Percentiles rank a stretch among this genome's conserved stretches.
Conservation (phyloP, 2,329 filamentous ascomycete species). For the Pseudohalonectria lignicola region DNA sequence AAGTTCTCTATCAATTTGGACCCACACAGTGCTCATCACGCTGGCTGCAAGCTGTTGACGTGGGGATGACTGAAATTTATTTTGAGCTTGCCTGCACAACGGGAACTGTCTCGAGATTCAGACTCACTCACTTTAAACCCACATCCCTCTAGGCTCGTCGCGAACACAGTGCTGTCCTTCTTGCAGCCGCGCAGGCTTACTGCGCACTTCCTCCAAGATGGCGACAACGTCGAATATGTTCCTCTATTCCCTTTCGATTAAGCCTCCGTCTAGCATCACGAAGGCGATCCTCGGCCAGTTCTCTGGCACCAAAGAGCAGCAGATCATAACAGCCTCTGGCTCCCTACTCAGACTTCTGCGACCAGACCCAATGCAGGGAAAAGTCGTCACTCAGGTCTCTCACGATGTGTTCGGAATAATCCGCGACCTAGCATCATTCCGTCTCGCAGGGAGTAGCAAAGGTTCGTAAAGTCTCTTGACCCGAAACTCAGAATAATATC, state of each 20-base stretch:
- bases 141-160: too few relatives aligned
- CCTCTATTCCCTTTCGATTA: slow-evolving; percentile 93
- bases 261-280: slow-evolving; percentile 79
- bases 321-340: slow-evolving; percentile 88
- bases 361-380: slow-evolving; percentile 75
- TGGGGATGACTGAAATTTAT: too few relatives aligned
- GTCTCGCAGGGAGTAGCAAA: slow-evolving; percentile 88
- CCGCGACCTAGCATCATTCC: slow-evolving; percentile 75
- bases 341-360: slow-evolving; percentile 81
- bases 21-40: too few relatives aligned
- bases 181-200: slow-evolving; percentile 40
- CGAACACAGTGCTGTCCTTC: too few relatives aligned
- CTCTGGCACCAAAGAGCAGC: slow-evolving; percentile 79
- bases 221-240: slow-evolving; percentile 98
- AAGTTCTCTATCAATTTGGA: too few relatives aligned
- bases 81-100: too few relatives aligned
- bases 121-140: too few relatives aligned
- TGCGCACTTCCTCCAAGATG: slow-evolving; percentile 51
- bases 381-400: slow-evolving; percentile 74
- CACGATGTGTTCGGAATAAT: slow-evolving; percentile 97
- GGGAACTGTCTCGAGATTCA: too few relatives aligned
- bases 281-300: slow-evolving; percentile 93
- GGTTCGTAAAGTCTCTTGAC: slow-evolving; percentile 53
- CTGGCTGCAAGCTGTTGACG: too few relatives aligned
- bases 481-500: too few relatives aligned